Base-by-base conservation (phyloP, 176 grass and related monocot genomes). In the Lolium rigidum region DNA sequence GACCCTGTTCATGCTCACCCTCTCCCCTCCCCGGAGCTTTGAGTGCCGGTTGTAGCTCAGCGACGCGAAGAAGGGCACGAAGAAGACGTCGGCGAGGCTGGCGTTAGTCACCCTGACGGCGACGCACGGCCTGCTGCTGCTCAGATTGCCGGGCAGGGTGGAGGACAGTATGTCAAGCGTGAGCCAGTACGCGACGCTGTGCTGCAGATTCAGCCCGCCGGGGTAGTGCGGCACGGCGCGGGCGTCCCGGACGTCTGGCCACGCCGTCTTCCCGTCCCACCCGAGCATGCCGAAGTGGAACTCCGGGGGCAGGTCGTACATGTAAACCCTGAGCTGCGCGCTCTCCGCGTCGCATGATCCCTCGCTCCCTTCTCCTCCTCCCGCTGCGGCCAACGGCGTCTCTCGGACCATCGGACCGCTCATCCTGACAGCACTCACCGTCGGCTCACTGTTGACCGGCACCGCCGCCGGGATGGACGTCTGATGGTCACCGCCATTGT, bases 181-280 rank as follows among this genome's bases (percentile, higher is more conserved):
- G 26, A 98, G 95, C 93, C 93, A 98, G 57, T 98, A 98, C 68
- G 87, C 95, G 47, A 95, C 89, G 83, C 93, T 98, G 85, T 98
- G 95, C 81, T 98, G 95, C 82, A 95, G 88, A 88, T 97, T 97
- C 78, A 97, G 82, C 15, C 90, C 91, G 48, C 95, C 95, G 2
- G 95, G 95, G 82, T 98, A 98, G 74, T 56, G 90, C 51, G 89
- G 95, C 77, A 87, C 80, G 48, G 64, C 78, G 82, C 72, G 26
- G 18, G 83, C 25, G 66, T 91, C 77, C 12, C 79, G 12, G 59
- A 98, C 87, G 79, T 95, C 83, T 1, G 93, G 95, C 93, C 95
- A 98, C 43, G 86, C 85, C 87, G 80, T 28, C 85, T 90, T 69
- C 3, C 74, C 86, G 41, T 93, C 84, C 95, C 95, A 95, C 70